Evolutionary conservation across 495 filamentous ascomycete genomes (phyloP).

Genomic region (Jackrogersella minutella): DNA sequence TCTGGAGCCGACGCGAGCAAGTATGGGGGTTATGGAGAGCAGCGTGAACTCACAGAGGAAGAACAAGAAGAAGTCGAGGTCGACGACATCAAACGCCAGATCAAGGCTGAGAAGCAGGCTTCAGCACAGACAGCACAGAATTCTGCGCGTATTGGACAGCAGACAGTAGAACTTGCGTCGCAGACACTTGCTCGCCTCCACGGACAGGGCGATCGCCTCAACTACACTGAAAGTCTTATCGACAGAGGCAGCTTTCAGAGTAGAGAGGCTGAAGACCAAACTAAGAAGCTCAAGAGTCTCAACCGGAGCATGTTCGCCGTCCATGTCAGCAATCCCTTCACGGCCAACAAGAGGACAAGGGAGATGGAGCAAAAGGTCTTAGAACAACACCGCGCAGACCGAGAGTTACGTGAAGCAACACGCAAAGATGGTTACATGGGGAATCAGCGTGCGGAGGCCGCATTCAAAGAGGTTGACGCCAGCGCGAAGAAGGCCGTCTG

Average conservation of each 20-base stretch:
- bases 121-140: constrained; percentile 77
- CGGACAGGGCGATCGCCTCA: constrained; percentile 76
- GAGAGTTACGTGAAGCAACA: constrained; percentile 71
- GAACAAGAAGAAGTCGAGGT: constrained; percentile 69
- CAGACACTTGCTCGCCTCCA: constrained; percentile 74
- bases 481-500: background rate
- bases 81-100: constrained; percentile 75
- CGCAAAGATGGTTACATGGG: constrained; percentile 75
- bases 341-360: constrained; percentile 61
- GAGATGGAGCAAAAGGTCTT: constrained; percentile 69
- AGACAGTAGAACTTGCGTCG: constrained; percentile 75
- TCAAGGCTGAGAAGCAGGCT: constrained; percentile 73
- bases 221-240: constrained; percentile 79
- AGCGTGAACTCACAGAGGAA: constrained; percentile 76
- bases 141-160: constrained; percentile 68
- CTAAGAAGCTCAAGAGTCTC: constrained; percentile 72
- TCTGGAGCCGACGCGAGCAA: constrained; percentile 56
- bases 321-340: constrained; percentile 78
- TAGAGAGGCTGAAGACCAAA: constrained; percentile 70
- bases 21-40: constrained; percentile 68
- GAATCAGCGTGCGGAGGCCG: constrained; percentile 37
- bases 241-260: constrained; percentile 62
- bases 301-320: constrained; percentile 87
- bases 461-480: constrained; percentile 24
- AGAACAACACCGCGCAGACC: constrained; percentile 69